Evolutionary conservation across 176 grass and related monocot species (phyloP).

Genomic region (Echinochloa phyllopogon): DNA sequence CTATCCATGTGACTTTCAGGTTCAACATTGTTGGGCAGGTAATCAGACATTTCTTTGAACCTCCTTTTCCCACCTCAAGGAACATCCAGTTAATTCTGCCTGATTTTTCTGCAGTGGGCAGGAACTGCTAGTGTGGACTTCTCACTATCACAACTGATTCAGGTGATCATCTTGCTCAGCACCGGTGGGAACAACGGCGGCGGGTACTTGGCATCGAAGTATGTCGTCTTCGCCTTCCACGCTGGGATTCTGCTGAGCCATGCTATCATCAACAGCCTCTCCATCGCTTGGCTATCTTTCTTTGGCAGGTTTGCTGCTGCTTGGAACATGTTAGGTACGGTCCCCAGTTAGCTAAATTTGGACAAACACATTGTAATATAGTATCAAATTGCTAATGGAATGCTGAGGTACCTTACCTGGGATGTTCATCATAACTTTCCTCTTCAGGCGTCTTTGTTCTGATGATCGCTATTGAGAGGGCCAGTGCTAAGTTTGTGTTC

Average conservation of each 20-base stretch:
- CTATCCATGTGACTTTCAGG: slow-evolving; percentile 52
- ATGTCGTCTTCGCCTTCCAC: slow-evolving; percentile 79
- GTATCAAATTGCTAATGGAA: not conserved
- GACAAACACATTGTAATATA: too few species aligned
- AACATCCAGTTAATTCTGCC: not conserved
- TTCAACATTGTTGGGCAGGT: slow-evolving; percentile 97
- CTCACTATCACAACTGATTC: slow-evolving; percentile 81
- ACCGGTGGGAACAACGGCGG: slow-evolving; percentile 77
- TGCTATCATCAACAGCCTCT: slow-evolving; percentile 81
- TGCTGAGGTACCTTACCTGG: not conserved
- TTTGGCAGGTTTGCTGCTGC: slow-evolving; percentile 77
- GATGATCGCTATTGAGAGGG: slow-evolving; percentile 77
- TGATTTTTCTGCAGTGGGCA: slow-evolving; percentile 68
- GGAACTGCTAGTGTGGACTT: slow-evolving; percentile 88
- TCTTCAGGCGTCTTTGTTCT: slow-evolving; percentile 72
- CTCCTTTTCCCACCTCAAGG: too few species aligned
- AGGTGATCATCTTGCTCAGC: slow-evolving; percentile 87
- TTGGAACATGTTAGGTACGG: slow-evolving; percentile 86
- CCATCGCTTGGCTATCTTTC: slow-evolving; percentile 78
- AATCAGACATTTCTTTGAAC: not conserved
- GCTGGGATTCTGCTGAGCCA: slow-evolving; percentile 71
- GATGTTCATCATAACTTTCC: not conserved
- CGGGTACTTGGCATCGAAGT: slow-evolving; percentile 79
- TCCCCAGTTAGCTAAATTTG: not conserved
- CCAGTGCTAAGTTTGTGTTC: slow-evolving; percentile 77